Evolutionary conservation across 2,329 filamentous ascomycete genomes (phyloP).

Genomic region (Penicillium hesseltinei): DNA sequence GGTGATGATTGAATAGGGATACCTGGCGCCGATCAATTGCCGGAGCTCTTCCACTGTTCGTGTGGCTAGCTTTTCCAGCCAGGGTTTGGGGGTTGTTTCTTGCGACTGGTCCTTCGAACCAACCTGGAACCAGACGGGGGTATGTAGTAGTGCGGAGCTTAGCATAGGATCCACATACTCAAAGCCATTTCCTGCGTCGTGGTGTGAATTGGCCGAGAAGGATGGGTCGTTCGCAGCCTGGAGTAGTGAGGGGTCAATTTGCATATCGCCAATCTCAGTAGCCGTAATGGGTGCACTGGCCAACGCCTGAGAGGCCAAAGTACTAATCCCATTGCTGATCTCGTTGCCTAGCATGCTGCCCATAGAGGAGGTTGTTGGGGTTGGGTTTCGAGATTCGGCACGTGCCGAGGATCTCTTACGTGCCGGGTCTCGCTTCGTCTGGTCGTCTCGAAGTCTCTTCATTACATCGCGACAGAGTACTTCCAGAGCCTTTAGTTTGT

Average conservation of each 20-base stretch:
- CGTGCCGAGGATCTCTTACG: constrained; percentile 37
- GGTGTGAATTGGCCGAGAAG: constrained; percentile 35
- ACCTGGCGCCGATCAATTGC: constrained; percentile 60
- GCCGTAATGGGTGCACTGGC: constrained; percentile 41
- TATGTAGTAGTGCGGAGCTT: constrained; percentile 36
- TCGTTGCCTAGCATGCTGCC: constrained; percentile 22
- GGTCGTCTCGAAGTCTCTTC: constrained; percentile 71
- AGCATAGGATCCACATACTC: constrained; percentile 41
- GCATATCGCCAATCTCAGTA: constrained; percentile 52
- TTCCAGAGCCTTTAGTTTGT: constrained; percentile 66
- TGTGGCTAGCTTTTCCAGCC: constrained; percentile 63
- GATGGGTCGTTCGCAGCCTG: constrained; percentile 55
- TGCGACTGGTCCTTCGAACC: constrained; percentile 61
- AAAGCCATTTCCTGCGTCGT: constrained; percentile 32
- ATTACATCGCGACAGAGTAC: constrained; percentile 72
- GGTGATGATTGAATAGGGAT: constrained; percentile 58
- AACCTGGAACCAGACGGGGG: constrained; percentile 68
- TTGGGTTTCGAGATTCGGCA: constrained; percentile 23
- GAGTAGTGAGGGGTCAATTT: constrained; percentile 63
- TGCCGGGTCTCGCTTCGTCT: constrained; percentile 54
- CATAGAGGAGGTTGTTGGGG: constrained; percentile 23
- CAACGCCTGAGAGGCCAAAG: constrained; percentile 45
- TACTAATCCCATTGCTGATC: constrained; percentile 44
- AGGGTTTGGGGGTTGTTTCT: constrained; percentile 48
- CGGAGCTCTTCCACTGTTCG: constrained; percentile 62